Base-by-base conservation (phyloP, 2,329 filamentous ascomycete species). In the Raffaelea albimanens region DNA sequence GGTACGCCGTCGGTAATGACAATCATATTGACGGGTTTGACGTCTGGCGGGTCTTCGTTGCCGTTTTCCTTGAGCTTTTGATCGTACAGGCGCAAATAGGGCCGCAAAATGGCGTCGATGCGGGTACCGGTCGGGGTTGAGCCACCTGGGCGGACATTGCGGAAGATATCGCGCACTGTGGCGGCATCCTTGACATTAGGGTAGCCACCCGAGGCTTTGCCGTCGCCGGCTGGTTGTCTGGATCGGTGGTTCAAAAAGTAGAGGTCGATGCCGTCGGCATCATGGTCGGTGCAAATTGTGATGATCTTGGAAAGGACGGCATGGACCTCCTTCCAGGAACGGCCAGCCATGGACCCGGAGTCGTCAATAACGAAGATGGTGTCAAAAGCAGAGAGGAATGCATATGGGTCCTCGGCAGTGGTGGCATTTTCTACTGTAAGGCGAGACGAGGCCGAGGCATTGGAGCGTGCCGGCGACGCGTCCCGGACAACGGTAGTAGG, bases 321-420 rank as follows among this genome's bases (percentile, higher is more conserved):
- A 22, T 74, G 67, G 0, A 87, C 86, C 63, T 96, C 86, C 13
- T 67, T 63, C 91, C 91, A 97, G 20, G 74, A 76, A n/a, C 68
- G 60, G 16, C 84, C 87, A 1, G 71, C 69, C 91, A 97, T 97
- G 56, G 84, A 90, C 5, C 80, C 79, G n/a, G 83, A 89, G 68
- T 97, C 91, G 61, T 97, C 91, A 59, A 97, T 87, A 1, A 97
- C 67, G 62, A 97, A 90, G 48, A 91, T 67, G 29, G 89, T 96
- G 66, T 97, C 88, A 61, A 95, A 96, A 16, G 73, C 73, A 39
- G 67, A 63, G 5, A 97, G 79, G 61, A 95, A 95, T 2, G 80
- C 75, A 60, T 87, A 93, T 2, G 73, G 76, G 57, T 88, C 83
- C 55, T 88, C 82, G 20, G 66, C 64, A 9, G 62, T 64, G 7